A percentile compares a stretch with the other conserved stretches of the same genome.
phyloP scores from a whole-genome alignment of 768 basidiomycete genomes.

The Obba rivulosa region DNA sequence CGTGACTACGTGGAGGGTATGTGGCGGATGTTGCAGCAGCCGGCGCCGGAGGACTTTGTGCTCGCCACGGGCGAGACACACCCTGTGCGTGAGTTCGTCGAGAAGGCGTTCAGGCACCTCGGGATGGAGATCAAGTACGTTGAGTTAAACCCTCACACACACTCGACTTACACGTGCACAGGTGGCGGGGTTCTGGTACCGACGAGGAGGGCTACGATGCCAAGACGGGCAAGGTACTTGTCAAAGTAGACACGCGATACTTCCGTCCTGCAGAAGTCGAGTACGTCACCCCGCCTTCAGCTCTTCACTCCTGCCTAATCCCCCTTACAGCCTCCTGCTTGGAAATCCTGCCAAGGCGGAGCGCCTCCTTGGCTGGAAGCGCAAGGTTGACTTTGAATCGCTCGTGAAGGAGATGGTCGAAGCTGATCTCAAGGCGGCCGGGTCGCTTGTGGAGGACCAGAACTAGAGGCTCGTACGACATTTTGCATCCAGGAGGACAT shows the following conservation, averaged over 20 bases:
- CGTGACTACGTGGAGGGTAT: conserved; percentile 94
- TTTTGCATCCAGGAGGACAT: no score
- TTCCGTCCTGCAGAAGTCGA: conserved; percentile 97
- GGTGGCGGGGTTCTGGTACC: conserved; percentile 76
- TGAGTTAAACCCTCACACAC: not conserved
- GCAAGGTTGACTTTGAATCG: conserved; percentile 74
- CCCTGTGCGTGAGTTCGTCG: conserved; percentile 87
- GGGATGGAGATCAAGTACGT: conserved; percentile 62
- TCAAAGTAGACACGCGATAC: conserved; percentile 83
- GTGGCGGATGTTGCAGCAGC: conserved; percentile 96
- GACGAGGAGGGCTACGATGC: conserved; percentile 73
- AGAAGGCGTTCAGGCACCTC: conserved; percentile 73
- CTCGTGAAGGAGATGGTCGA: conserved; percentile 92
- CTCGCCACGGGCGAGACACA: conserved; percentile 97
- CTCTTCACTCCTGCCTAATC: not conserved
- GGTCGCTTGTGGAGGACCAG: conserved; percentile 76
- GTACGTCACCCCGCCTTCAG: conserved; percentile 38
- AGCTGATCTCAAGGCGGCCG: conserved; percentile 69
- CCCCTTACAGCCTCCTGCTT: conserved; percentile 56
- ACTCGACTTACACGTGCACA: conserved; percentile 19
- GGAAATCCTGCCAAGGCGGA: conserved; percentile 93
- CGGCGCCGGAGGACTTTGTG: conserved; percentile 80
- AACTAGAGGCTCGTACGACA: conserved; percentile 39
- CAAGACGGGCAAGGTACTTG: conserved; percentile 65
- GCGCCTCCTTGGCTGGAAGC: conserved; percentile 83